Conservation (phyloP, 2,329 filamentous ascomycete genomes). For the Phialemoniopsis sp. region DNA sequence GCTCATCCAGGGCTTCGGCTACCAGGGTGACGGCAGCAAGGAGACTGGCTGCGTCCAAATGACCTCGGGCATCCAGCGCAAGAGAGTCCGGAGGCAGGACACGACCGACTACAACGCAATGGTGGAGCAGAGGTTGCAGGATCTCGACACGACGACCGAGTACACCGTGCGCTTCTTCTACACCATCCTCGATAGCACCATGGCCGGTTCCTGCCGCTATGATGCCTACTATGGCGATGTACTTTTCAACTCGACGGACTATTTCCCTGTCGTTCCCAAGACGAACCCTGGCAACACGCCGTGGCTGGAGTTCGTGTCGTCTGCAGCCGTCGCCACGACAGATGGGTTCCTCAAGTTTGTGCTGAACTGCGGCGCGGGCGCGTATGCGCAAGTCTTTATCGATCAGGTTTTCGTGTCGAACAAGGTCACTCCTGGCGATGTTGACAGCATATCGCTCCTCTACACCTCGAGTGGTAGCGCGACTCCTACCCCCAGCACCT, state of each 20-base stretch:
- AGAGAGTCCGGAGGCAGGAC: not conserved
- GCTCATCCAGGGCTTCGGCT: not conserved
- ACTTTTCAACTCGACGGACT: conserved; percentile 1
- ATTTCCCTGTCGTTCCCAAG: not conserved
- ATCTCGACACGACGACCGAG: not conserved
- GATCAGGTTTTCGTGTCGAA: conserved; percentile 1
- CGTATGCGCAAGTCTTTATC: not conserved
- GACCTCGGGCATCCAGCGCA: not conserved
- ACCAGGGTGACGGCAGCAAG: conserved; percentile 1
- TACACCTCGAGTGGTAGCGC: not conserved
- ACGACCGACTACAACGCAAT: not conserved
- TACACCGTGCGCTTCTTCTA: conserved; percentile 3
- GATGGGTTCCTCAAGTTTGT: not conserved
- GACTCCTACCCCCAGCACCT: not conserved
- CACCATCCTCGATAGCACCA: not conserved
- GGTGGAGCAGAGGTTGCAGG: not conserved
- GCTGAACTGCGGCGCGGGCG: not conserved
- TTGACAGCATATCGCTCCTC: conserved; percentile 1
- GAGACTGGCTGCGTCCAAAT: conserved; percentile 1
- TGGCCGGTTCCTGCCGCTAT: not conserved
- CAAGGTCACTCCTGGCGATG: conserved; percentile 1
- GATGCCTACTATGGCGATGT: not conserved
- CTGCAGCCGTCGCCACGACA: not conserved
- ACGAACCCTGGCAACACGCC: not conserved
- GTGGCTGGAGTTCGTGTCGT: not conserved